Percentiles rank a stretch among this genome's conserved stretches.
These are phyloP conservation scores for Cryptococcus floricola DNA, from an alignment of 1,284 basidiomycete species.

Conservation along the genomic window DNA sequence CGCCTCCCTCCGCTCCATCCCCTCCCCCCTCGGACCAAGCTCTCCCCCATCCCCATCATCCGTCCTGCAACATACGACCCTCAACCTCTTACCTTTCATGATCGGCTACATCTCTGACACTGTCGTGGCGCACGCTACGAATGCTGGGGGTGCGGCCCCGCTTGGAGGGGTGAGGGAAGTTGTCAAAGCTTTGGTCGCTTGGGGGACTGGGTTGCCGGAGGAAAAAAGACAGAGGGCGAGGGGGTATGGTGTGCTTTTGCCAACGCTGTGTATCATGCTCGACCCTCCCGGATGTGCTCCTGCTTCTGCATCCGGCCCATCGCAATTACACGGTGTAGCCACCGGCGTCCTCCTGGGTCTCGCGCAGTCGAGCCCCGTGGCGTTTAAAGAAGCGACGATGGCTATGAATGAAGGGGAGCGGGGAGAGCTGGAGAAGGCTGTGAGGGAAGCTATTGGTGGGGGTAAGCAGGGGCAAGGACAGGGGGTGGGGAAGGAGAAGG, in stretches of 20 bases:
- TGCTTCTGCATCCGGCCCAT: slow-evolving; percentile 35
- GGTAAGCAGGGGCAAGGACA: slow-evolving; percentile 41
- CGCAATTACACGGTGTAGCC: slow-evolving; percentile 60
- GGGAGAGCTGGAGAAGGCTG: slow-evolving; percentile 69
- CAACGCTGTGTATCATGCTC: slow-evolving; percentile 72
- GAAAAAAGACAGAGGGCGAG: slow-evolving; percentile 57
- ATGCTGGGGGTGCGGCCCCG: slow-evolving; percentile 33
- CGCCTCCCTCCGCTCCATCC: slow-evolving; percentile 49
- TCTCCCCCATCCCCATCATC: slow-evolving; percentile 35
- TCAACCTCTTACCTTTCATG: slow-evolving; percentile 71
- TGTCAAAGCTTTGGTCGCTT: slow-evolving; percentile 70
- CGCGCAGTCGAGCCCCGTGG: slow-evolving; percentile 66
- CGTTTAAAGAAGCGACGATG: slow-evolving; percentile 82
- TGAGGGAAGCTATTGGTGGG: slow-evolving; percentile 68
- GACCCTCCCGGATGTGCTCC: slow-evolving; percentile 55
- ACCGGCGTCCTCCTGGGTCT: slow-evolving; percentile 72
- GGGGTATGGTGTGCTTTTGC: slow-evolving; percentile 70
- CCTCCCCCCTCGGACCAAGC: slow-evolving; percentile 21
- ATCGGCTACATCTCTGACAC: slow-evolving; percentile 72
- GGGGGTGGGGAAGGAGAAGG: slow-evolving; percentile 30
- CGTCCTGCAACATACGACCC: slow-evolving; percentile 67
- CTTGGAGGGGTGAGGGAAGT: slow-evolving; percentile 64
- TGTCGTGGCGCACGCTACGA: slow-evolving; percentile 56
- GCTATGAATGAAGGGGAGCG: slow-evolving; percentile 62
- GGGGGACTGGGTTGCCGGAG: slow-evolving; percentile 60